phyloP scores from a whole-genome alignment of 1,139 yeast species.

The Pichia sp. region DNA sequence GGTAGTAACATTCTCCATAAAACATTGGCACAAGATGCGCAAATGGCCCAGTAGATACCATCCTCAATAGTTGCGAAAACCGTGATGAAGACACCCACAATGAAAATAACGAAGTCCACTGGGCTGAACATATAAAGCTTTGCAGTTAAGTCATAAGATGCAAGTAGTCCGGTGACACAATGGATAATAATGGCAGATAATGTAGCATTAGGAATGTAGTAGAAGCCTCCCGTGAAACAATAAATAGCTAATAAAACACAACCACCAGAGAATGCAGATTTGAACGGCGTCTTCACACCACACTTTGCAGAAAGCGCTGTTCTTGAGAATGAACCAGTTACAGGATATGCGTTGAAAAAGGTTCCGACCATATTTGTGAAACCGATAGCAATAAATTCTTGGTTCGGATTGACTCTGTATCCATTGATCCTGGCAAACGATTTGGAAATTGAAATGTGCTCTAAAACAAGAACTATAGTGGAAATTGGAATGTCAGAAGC shows the following conservation, averaged over 20 bases:
- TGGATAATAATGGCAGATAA: slow-evolving; percentile 85
- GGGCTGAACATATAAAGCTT: slow-evolving; percentile 75
- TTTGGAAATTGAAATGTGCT: slow-evolving; percentile 90
- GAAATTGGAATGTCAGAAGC: slow-evolving; percentile 84
- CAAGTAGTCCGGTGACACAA: slow-evolving; percentile 87
- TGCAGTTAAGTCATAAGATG: slow-evolving; percentile 67
- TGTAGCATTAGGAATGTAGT: slow-evolving; percentile 86
- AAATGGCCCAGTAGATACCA: slow-evolving; percentile 87
- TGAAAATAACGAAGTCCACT: slow-evolving; percentile 68
- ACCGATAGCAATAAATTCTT: slow-evolving; percentile 92
- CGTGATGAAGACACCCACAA: slow-evolving; percentile 72
- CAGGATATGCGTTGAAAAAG: slow-evolving; percentile 89
- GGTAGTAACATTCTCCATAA: slow-evolving; percentile 77
- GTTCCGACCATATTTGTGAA: slow-evolving; percentile 87
- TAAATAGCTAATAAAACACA: slow-evolving; percentile 85
- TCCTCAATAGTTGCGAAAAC: slow-evolving; percentile 79
- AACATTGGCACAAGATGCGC: slow-evolving; percentile 74
- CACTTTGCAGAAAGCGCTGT: slow-evolving; percentile 92
- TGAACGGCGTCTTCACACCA: slow-evolving; percentile 92
- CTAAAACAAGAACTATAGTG: slow-evolving; percentile 72
- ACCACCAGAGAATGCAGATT: slow-evolving; percentile 86
- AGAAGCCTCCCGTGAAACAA: slow-evolving; percentile 77
- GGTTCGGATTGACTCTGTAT: slow-evolving; percentile 87
- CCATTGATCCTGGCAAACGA: slow-evolving; percentile 91
- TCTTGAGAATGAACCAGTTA: slow-evolving; percentile 94